Evolutionary conservation across 345 rosid genomes (phyloP).

Genomic region (Isatis tinctoria): DNA sequence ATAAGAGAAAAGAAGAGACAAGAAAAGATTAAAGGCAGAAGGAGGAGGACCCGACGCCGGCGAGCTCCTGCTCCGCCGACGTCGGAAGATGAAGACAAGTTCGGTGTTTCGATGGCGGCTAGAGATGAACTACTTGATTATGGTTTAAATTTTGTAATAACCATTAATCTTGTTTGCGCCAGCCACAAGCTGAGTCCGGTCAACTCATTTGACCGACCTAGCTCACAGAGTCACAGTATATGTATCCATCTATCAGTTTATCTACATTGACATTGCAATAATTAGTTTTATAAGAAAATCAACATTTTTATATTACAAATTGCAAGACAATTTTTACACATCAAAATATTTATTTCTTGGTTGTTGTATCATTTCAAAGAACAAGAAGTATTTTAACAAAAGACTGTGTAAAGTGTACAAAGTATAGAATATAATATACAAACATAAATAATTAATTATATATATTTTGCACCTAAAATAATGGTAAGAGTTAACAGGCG

Average conservation of each 20-base stretch:
- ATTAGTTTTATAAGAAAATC: neutral
- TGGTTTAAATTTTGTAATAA: constrained; percentile 3
- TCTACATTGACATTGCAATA: neutral
- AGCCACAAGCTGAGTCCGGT: neutral
- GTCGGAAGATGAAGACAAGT: no score
- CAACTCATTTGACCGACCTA: neutral
- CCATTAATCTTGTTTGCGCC: neutral
- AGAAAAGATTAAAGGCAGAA: no score
- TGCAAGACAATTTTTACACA: neutral
- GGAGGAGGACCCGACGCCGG: no score
- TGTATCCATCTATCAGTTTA: neutral
- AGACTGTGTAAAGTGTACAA: constrained; percentile 17
- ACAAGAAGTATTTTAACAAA: neutral
- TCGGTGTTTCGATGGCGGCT: no score
- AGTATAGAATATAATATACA: constrained; percentile 31
- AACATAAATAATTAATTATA: neutral
- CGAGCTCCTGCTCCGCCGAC: no score
- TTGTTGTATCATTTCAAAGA: neutral
- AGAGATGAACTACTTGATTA: neutral
- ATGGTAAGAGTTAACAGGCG: constrained; percentile 46
- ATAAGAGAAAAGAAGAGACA: no score
- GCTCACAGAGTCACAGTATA: neutral
- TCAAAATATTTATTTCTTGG: neutral
- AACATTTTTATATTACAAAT: neutral
- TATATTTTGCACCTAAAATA: constrained; percentile 5